Base-by-base conservation (phyloP, 352 stramenopile genomes). In the Phytopythium aichiense region DNA sequence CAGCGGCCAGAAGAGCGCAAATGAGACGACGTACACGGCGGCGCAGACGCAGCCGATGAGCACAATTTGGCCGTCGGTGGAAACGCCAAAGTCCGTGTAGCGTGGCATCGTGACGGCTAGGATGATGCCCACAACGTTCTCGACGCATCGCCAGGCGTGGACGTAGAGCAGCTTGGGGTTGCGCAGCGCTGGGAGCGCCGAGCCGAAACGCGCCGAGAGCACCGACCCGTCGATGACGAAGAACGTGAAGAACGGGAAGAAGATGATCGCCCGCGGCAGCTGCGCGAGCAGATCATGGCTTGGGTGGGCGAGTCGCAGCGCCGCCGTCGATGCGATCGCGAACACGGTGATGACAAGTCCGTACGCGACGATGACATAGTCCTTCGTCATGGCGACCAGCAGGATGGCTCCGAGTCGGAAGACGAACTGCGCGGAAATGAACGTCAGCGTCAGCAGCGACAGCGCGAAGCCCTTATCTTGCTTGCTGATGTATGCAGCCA, bases 181-280 rank as follows among this genome's bases (percentile, higher is more conserved):
- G 25, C 63, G 61, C 18, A 91, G 63, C n/a, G 65, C 76, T 40
- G 64, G 49, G 35, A 74, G 31, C 15, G 74, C 60, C 11, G 71
- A 73, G 33, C 78, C 72, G 5, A 62, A 71, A 5, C 51, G 64
- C 1, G 68, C 67, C 43, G 65, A 74, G 15, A 91, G 22, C 42
- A 76, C 63, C 33, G 81, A 81, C 7, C 67, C 77, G 52, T 91
- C 72, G 42, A 91, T 48, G 22, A 77, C 60, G 33, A 91, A 91
- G 48, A 91, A 58, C 37, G 75, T 81, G 64, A 81, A 91, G 50
- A 91, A 77, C 20, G 81, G 77, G 59, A 91, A 89, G 63, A 86
- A 84, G 12, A 89, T 48, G 22, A 88, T 20, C 8, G 79, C 76
- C 3, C 69, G 70, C 55, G 71, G 69, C 20, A 88, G 52, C 52